Conservation (phyloP, 2,329 filamentous ascomycete genomes). For the Lachnum nothofagi region DNA sequence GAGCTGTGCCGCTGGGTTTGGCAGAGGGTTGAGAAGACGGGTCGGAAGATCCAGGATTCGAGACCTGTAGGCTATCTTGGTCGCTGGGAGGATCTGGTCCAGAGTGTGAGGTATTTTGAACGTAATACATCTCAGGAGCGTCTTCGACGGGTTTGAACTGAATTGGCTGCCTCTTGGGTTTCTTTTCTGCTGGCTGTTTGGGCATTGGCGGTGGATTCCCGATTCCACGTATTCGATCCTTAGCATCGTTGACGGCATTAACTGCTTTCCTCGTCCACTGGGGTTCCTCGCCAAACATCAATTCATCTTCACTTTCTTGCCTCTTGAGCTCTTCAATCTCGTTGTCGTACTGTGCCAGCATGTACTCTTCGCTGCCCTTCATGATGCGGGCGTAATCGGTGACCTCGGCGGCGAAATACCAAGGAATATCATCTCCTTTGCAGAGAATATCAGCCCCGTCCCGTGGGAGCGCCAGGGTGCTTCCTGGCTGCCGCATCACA, state of each 20-base stretch:
- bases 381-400: conserved; percentile 93
- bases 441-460: conserved; percentile 68
- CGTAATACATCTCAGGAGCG: conserved; percentile 46
- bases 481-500: conserved; percentile 73
- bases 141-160: conserved; percentile 42
- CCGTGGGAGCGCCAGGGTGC: conserved; percentile 79
- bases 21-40: background rate
- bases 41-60: background rate
- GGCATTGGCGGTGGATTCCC: conserved; percentile 56
- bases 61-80: conserved; percentile 15
- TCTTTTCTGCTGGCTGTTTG: conserved; percentile 46
- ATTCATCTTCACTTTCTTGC: conserved; percentile 83
- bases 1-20: background rate
- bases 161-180: conserved; percentile 43
- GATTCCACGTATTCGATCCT: conserved; percentile 67
- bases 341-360: conserved; percentile 71
- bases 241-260: conserved; percentile 64
- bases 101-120: conserved; percentile 43
- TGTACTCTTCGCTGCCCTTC: conserved; percentile 87
- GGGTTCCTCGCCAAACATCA: conserved; percentile 87
- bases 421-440: conserved; percentile 74
- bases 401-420: conserved; percentile 91
- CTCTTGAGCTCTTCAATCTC: conserved; percentile 70
- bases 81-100: conserved; percentile 35
- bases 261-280: conserved; percentile 88